These are phyloP conservation scores for Salix koriyanagi DNA, from an alignment of 345 rosid species.

Conservation along the genomic window DNA sequence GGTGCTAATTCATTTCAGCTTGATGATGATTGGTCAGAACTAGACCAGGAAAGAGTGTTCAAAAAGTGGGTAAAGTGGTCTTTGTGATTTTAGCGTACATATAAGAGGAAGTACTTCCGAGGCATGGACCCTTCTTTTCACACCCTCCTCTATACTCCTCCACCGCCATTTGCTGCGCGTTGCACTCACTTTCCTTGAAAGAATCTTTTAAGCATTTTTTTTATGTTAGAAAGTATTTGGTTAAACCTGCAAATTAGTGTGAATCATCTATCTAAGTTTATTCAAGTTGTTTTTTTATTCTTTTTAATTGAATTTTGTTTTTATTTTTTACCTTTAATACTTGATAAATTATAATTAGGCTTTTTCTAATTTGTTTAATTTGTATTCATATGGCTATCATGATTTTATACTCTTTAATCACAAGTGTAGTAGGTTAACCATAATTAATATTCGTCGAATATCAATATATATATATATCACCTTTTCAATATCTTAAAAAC, in stretches of 20 bases:
- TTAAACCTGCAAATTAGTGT: too few relatives aligned
- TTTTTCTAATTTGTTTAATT: too few relatives aligned
- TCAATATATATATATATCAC: too few relatives aligned
- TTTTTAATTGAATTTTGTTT: too few relatives aligned
- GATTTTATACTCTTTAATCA: accelerated
- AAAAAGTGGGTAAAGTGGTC: not conserved
- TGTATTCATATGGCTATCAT: accelerated
- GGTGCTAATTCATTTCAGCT: not conserved
- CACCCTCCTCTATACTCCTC: not conserved
- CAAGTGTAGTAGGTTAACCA: too few relatives aligned
- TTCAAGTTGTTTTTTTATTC: too few relatives aligned
- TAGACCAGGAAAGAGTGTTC: not conserved
- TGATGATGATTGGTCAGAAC: not conserved
- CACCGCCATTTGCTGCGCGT: not conserved
- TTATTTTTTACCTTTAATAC: too few relatives aligned
- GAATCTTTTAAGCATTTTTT: not conserved
- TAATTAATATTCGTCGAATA: too few relatives aligned
- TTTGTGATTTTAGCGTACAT: conserved; percentile 34
- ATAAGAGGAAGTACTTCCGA: conserved; percentile 18
- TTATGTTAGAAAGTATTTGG: too few relatives aligned
- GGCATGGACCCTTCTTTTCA: not conserved
- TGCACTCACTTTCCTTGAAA: not conserved
- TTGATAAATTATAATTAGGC: too few relatives aligned
- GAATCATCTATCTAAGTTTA: too few relatives aligned
- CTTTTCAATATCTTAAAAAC: too few relatives aligned